phyloP scores from a whole-genome alignment of 805 yeast genomes.

The Pichia scutulata region DNA sequence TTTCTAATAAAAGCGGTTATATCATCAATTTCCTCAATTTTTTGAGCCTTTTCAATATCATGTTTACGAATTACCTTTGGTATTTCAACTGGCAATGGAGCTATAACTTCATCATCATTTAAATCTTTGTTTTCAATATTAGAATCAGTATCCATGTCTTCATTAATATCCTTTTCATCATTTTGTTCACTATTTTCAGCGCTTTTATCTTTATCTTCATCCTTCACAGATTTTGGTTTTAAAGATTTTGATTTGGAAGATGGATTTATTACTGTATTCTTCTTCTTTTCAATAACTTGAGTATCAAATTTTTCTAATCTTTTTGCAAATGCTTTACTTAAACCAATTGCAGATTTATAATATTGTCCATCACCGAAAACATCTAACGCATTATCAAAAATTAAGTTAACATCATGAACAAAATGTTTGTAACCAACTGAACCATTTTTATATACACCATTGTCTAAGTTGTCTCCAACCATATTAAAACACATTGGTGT shows the following conservation, averaged over 20 bases:
- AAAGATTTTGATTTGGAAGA: background rate
- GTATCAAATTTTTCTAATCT: conserved; percentile 30
- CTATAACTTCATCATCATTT: conserved; percentile 6
- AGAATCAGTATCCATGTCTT: conserved; percentile 3
- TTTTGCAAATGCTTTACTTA: conserved; percentile 45
- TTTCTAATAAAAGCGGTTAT: conserved; percentile 33
- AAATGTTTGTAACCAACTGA: conserved; percentile 50
- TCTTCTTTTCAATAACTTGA: conserved; percentile 15
- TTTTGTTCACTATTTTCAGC: background rate
- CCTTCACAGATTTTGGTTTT: conserved; percentile 3
- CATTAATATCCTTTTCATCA: background rate
- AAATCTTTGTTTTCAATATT: conserved; percentile 5
- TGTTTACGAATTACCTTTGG: conserved; percentile 17
- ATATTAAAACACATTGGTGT: conserved; percentile 67
- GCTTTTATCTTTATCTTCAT: conserved; percentile 6
- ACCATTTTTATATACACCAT: conserved; percentile 41
- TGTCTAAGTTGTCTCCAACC: conserved; percentile 45
- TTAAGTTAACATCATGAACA: conserved; percentile 47
- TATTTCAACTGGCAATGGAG: conserved; percentile 14
- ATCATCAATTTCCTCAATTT: conserved; percentile 19
- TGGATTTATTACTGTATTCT: background rate
- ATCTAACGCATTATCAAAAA: conserved; percentile 70
- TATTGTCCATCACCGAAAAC: conserved; percentile 75
- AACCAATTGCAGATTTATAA: conserved; percentile 58
- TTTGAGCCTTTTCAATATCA: conserved; percentile 15